Percentiles rank a stretch among this genome's conserved stretches.
Conservation (phyloP, 2,329 filamentous ascomycete genomes). For the Lecanicillium sp. region DNA sequence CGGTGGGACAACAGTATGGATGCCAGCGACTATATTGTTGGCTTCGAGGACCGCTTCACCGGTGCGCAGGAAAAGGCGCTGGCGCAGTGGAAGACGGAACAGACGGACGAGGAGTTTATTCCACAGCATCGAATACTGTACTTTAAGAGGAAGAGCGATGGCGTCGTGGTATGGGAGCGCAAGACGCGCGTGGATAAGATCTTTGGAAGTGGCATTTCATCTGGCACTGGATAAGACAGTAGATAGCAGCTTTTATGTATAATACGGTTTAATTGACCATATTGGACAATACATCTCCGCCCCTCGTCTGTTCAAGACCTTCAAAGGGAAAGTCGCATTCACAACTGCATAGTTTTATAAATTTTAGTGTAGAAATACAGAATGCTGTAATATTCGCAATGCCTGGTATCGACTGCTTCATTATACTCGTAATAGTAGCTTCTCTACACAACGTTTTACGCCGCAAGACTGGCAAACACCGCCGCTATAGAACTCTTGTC, state of each 20-base stretch:
- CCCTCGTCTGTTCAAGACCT: too few relatives aligned
- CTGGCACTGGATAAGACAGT: not conserved
- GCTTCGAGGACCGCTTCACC: slow-evolving; percentile 54
- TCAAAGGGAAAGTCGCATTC: not conserved
- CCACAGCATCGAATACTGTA: slow-evolving; percentile 57
- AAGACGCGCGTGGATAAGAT: slow-evolving; percentile 43
- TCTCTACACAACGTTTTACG: slow-evolving; percentile 17
- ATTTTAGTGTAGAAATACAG: too few relatives aligned
- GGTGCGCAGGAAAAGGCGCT: slow-evolving; percentile 46
- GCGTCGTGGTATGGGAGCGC: slow-evolving; percentile 48
- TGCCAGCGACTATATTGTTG: slow-evolving; percentile 45
- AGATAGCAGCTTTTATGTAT: not conserved
- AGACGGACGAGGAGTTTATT: slow-evolving; percentile 60
- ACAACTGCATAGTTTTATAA: too few relatives aligned
- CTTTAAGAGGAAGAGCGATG: slow-evolving; percentile 47
- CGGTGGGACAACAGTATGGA: slow-evolving; percentile 52
- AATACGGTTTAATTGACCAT: too few relatives aligned
- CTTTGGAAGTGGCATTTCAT: slow-evolving; percentile 44
- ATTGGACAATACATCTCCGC: too few relatives aligned
- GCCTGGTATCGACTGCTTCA: not conserved
- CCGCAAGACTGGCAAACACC: slow-evolving; percentile 45
- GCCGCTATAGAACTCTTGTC: slow-evolving; percentile 76
- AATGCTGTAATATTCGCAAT: not conserved
- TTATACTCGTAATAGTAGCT: not conserved
- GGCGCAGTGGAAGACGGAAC: slow-evolving; percentile 51